Conservation (phyloP, 1,139 yeast species). For the Saccharomyces hybrid region DNA sequence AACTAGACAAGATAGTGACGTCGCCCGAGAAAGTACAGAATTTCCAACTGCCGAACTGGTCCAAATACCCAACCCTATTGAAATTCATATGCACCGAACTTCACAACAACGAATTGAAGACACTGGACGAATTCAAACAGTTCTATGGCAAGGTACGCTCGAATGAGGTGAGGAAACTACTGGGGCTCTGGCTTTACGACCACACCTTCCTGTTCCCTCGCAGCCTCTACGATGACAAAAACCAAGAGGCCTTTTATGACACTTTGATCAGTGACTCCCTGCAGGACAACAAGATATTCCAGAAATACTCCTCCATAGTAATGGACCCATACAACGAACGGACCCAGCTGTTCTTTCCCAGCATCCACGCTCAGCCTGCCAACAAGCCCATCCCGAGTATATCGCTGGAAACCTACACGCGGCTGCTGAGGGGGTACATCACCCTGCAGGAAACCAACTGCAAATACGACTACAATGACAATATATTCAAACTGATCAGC, state of each 20-base stretch:
- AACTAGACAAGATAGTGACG: conserved; percentile 11
- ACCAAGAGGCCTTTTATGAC: background rate
- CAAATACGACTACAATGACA: background rate
- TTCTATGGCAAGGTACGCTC: conserved; percentile 16
- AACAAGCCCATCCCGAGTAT: background rate
- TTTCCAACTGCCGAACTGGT: conserved; percentile 25
- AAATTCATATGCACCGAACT: conserved; percentile 15
- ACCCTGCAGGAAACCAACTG: background rate
- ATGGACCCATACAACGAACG: background rate
- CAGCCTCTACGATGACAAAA: background rate
- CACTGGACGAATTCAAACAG: conserved; percentile 19
- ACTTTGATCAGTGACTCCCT: conserved; percentile 2
- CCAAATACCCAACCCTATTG: conserved; percentile 16
- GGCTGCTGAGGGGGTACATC: background rate
- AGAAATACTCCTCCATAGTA: conserved; percentile 3
- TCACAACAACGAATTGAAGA: conserved; percentile 17
- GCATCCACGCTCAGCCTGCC: background rate
- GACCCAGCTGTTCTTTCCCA: conserved; percentile 2
- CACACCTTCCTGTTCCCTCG: background rate
- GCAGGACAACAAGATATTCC: conserved; percentile 1
- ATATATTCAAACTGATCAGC: conserved; percentile 1
- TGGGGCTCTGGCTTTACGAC: conserved; percentile 5
- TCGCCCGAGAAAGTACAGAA: conserved; percentile 18
- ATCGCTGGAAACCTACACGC: conserved; percentile 1
- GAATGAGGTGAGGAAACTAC: conserved; percentile 11